Conservation (phyloP, 768 basidiomycete genomes). For the Termitomyces sp. region DNA sequence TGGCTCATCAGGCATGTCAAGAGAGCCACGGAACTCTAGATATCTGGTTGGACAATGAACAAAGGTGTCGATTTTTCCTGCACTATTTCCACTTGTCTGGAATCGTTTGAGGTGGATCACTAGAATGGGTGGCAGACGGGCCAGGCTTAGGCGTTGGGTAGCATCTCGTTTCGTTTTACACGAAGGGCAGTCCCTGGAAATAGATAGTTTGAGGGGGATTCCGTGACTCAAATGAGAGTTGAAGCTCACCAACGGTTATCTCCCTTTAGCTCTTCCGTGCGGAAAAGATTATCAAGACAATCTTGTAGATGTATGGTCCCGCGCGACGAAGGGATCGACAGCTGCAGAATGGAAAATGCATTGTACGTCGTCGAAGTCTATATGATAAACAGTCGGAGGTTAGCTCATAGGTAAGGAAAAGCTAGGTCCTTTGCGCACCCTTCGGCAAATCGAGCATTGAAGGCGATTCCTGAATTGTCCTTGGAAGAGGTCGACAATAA, state of each 20-base stretch:
- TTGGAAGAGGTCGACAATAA: constrained; percentile 97
- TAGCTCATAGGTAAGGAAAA: background rate
- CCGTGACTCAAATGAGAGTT: background rate
- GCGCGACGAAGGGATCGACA: constrained; percentile 71
- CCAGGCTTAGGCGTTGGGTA: constrained; percentile 81
- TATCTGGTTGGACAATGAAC: constrained; percentile 79
- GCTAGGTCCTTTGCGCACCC: constrained; percentile 42
- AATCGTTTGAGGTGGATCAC: constrained; percentile 92
- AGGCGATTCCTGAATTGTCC: constrained; percentile 91
- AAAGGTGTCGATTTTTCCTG: constrained; percentile 93
- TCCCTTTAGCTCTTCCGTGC: constrained; percentile 84
- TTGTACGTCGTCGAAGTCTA: constrained; percentile 98
- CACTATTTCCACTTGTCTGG: constrained; percentile 85
- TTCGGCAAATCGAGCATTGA: constrained; percentile 85
- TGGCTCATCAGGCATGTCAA: constrained; percentile 67
- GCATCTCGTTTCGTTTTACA: constrained; percentile 89
- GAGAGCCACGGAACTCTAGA: constrained; percentile 44
- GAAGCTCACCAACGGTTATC: constrained; percentile 83
- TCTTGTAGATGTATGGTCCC: constrained; percentile 65
- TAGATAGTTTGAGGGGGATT: background rate
- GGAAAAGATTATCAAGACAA: constrained; percentile 88
- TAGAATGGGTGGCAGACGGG: constrained; percentile 89
- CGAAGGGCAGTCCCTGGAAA: constrained; percentile 82
- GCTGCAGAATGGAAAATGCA: constrained; percentile 88
- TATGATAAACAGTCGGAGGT: background rate